Evolutionary conservation across 2,329 filamentous ascomycete species (phyloP), one percentile per base, ranked within the genome.

Genomic region (Sclerotinia borealis): DNA sequence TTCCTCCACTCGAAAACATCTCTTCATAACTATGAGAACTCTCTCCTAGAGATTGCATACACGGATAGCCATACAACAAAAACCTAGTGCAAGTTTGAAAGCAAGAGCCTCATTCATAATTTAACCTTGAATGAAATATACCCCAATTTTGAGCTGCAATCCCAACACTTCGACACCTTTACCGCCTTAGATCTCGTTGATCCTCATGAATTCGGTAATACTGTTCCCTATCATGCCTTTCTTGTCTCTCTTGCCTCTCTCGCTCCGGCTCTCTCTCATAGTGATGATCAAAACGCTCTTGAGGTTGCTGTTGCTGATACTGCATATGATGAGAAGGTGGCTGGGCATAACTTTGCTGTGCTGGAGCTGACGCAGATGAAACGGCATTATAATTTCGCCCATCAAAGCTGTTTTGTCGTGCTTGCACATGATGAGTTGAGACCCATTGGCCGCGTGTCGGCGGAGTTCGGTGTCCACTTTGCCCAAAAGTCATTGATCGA

Each of bases 321-420:
- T 68, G 68, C 63, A 70, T 65, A 4, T 67, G 65, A 37, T 68
- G 67, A n/a, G 65, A 65, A 34, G 69, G 62, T 39, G 63, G 60
- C 25, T 68, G 69, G 3, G 65, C 34, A 61, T 72, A 72, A 39
- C 22, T 36, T 64, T 68, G 66, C 51, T 71, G 69, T 6, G 59
- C 61, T 39, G 67, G 66, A 17, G 67, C 60, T n/a, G 70, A 69
- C 13, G 66, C 67, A 49, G 70, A 66, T 19, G 69, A 59, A 22
- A 59, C 64, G 55, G 65, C 58, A 59, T 66, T 66, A 22, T 67
- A 65, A 48, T 68, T 68, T 25, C 69, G 63, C 47, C 66, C 68
- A 66, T 74, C 72, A 48, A 74, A 71, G 45, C 71, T 73, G 55
- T 71, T 72, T 19, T 72, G 70, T 51, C 72, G 45, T 29, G 72